These are phyloP conservation scores for Phaseolus coccineus DNA, from an alignment of 331 rosid genomes.

Conservation along the genomic window DNA sequence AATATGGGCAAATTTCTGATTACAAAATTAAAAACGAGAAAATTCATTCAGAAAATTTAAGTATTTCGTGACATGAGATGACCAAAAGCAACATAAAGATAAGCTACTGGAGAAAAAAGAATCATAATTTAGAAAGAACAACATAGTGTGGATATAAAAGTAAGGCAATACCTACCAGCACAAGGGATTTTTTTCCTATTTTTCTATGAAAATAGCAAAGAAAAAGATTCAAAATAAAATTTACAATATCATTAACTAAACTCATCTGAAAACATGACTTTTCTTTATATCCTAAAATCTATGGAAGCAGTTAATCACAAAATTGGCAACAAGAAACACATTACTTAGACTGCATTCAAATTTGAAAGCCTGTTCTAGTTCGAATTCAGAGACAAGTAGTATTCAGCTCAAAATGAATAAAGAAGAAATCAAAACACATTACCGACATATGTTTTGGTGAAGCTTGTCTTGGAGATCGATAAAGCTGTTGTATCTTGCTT, in stretches of 20 bases:
- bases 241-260: background rate
- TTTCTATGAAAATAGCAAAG: background rate
- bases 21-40: background rate
- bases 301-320: background rate
- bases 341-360: conserved; percentile 1
- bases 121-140: conserved; percentile 4
- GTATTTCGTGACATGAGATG: conserved; percentile 3
- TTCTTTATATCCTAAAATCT: background rate
- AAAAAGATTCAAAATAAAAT: background rate
- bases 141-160: conserved; percentile 13
- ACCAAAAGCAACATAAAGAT: conserved; percentile 6
- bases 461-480: conserved; percentile 99
- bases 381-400: conserved; percentile 19
- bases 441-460: conserved; percentile 98
- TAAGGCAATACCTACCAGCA: background rate
- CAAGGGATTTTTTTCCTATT: background rate
- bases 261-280: background rate
- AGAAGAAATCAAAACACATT: conserved; percentile 42
- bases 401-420: conserved; percentile 9
- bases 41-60: conserved; percentile 12
- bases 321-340: background rate
- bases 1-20: background rate
- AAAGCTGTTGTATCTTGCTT: conserved; percentile 86
- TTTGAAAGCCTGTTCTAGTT: background rate
- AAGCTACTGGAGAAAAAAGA: conserved; percentile 1